Percentiles rank a stretch among this genome's conserved stretches.
Conservation (phyloP, 352 stramenopile genomes). For the Vaucheria bursata region DNA sequence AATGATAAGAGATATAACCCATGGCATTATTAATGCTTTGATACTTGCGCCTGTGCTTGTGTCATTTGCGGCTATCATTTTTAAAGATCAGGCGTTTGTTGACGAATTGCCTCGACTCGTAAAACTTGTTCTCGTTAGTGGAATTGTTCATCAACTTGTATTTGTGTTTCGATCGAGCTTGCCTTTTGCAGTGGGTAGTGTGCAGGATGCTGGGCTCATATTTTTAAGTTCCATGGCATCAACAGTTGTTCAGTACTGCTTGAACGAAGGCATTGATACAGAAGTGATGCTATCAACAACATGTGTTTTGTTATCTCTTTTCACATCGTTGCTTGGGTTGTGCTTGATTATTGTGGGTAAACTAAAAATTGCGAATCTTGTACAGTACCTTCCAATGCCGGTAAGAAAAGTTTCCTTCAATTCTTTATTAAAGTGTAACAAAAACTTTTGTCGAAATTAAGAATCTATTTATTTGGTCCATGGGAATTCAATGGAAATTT, state of each 20-base stretch:
- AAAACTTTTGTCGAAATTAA: no score
- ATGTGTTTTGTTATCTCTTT: conserved; percentile 79
- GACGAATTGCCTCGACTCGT: conserved; percentile 70
- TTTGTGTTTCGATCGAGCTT: conserved; percentile 82
- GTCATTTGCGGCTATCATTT: conserved; percentile 84
- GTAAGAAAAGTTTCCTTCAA: no score
- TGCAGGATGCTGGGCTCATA: conserved; percentile 95
- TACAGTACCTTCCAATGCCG: conserved; percentile 67
- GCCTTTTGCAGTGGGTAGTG: conserved; percentile 91
- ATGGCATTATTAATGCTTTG: conserved; percentile 23
- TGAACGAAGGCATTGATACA: conserved; percentile 49
- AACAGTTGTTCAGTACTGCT: conserved; percentile 59
- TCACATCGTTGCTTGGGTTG: conserved; percentile 76
- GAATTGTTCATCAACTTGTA: conserved; percentile 84
- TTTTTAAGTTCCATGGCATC: conserved; percentile 88
- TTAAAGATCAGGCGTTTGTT: conserved; percentile 78
- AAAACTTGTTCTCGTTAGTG: conserved; percentile 92
- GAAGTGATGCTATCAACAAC: conserved; percentile 53
- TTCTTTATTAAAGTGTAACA: no score
- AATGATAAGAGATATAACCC: no score
- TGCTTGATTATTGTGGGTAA: conserved; percentile 85
- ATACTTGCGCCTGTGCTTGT: conserved; percentile 29
- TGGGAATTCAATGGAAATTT: no score
- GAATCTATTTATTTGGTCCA: no score
- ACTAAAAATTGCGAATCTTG: conserved; percentile 81